Evolutionary conservation across 768 basidiomycete genomes (phyloP).

Genomic region (Leucocoprinus leucothites): DNA sequence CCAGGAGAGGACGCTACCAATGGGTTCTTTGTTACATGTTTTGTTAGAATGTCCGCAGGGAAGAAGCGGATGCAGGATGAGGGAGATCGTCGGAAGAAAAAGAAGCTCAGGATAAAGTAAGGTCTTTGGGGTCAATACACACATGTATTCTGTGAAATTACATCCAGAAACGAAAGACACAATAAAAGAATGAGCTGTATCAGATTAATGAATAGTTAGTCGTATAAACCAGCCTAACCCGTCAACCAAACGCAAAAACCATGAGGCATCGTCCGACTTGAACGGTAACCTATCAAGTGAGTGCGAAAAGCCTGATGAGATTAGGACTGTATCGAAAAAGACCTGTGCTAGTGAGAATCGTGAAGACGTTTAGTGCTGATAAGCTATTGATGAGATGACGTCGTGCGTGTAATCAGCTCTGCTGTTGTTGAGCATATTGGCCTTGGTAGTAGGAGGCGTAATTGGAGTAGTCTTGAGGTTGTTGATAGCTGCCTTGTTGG

Average conservation of each 20-base stretch:
- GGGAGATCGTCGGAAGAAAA: slow-evolving; percentile 21
- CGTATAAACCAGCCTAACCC: slow-evolving; percentile 5
- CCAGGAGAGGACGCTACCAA: slow-evolving; percentile 87
- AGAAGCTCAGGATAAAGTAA: slow-evolving; percentile 4
- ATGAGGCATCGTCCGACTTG: background rate
- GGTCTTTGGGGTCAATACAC: slow-evolving; percentile 1
- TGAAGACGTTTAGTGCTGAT: slow-evolving; percentile 33
- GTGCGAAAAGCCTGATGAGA: slow-evolving; percentile 5
- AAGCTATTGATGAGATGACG: slow-evolving; percentile 30
- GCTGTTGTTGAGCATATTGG: slow-evolving; percentile 79
- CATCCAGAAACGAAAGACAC: slow-evolving; percentile 10
- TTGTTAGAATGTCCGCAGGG: slow-evolving; percentile 39
- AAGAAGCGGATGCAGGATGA: slow-evolving; percentile 25
- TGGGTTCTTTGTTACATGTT: slow-evolving; percentile 98
- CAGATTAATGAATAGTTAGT: slow-evolving; percentile 14
- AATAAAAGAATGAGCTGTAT: slow-evolving; percentile 12
- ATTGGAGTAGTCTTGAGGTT: slow-evolving; percentile 72
- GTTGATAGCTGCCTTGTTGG: slow-evolving; percentile 42
- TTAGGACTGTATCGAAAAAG: slow-evolving; percentile 8
- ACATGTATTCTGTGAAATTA: slow-evolving; percentile 12
- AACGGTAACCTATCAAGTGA: slow-evolving; percentile 8
- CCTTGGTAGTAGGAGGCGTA: slow-evolving; percentile 88
- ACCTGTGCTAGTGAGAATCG: slow-evolving; percentile 12
- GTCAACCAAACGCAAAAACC: slow-evolving; percentile 1
- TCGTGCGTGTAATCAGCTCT: slow-evolving; percentile 24